Evolutionary conservation across 2,329 filamentous ascomycete species (phyloP), one percentile per base, ranked within the genome.

Genomic region (Penicillium paneum): DNA sequence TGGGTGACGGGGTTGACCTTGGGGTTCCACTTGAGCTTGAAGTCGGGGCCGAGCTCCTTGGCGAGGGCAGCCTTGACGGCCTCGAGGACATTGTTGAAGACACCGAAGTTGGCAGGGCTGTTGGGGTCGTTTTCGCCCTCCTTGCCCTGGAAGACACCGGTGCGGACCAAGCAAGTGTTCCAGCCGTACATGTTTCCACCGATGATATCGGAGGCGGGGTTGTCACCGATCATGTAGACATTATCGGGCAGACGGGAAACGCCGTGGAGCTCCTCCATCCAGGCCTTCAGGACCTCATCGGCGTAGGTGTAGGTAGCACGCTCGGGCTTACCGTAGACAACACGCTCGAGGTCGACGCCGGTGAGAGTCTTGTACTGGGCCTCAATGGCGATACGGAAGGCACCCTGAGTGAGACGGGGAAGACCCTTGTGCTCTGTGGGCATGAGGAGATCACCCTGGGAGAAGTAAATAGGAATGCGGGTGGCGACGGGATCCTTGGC

Each of bases 161-260:
- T 91, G 67, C 87, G 83, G 53, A 91, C 88, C 51, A 91, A 75
- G 68, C 88, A 90, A 3, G 88, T 90, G 76, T 91, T 91, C 88
- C 88, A 91, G 56, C 86, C 86, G 73, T 91, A 90, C 81, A 86
- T 88, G 80, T 91, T 91, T 58, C 87, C 88, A 58, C 88, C 88
- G 60, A 88, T 80, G 66, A 90, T 89, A 69, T 90, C 87, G 26
- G 84, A 88, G 26, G 84, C 84, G 7, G 86, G 87, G 77, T 89
- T 90, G 74, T 90, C 87, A 61, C 87, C 87, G 52, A 90, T 78
- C 87, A 90, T 90, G 80, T 90, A 90, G 71, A 89, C 79, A 74
- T 89, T 87, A 70, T 83, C 71, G 4, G 86, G 86, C 39, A 89
- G 76, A 56, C 75, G 79, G 78, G 88, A 84, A 72, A 90, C 87